Evolutionary conservation across 2,329 filamentous ascomycete species (phyloP).

Genomic region (Monosporascus sp.): DNA sequence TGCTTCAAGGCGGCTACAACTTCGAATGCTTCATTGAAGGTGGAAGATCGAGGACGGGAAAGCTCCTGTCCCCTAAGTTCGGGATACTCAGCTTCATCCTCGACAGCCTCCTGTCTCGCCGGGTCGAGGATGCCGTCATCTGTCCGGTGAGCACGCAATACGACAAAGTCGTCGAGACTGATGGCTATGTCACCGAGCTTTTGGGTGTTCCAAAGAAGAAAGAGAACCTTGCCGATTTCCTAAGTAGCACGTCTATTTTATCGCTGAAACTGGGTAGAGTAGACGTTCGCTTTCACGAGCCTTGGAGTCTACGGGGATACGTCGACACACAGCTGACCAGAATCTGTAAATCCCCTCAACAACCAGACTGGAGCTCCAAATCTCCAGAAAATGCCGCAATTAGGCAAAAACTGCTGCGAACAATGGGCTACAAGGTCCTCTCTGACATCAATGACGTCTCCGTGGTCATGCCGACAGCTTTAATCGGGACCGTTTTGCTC

Average conservation of each 20-base stretch:
- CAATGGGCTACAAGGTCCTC: slow-evolving; percentile 85
- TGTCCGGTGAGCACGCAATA: slow-evolving; percentile 97
- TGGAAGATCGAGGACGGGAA: slow-evolving; percentile 85
- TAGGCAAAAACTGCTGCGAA: slow-evolving; percentile 71
- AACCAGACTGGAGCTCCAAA: slow-evolving; percentile 40
- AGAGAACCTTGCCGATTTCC: slow-evolving; percentile 84
- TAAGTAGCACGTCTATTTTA: slow-evolving; percentile 83
- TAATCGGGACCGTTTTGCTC: slow-evolving; percentile 89
- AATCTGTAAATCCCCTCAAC: slow-evolving; percentile 44
- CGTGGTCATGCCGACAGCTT: slow-evolving; percentile 94
- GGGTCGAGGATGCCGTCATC: slow-evolving; percentile 85
- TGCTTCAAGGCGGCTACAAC: slow-evolving; percentile 87
- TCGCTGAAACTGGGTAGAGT: slow-evolving; percentile 86
- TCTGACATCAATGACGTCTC: slow-evolving; percentile 94
- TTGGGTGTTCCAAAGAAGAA: slow-evolving; percentile 93
- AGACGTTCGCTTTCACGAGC: slow-evolving; percentile 92
- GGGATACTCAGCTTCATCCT: slow-evolving; percentile 89
- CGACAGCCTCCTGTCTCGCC: slow-evolving; percentile 81
- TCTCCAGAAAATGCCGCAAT: slow-evolving; percentile 47
- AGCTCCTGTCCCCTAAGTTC: slow-evolving; percentile 89
- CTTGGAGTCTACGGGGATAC: slow-evolving; percentile 84
- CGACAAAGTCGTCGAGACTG: slow-evolving; percentile 97
- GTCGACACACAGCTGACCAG: slow-evolving; percentile 69
- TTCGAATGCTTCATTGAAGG: slow-evolving; percentile 98
- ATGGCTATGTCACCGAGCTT: slow-evolving; percentile 92